phyloP scores from a whole-genome alignment of 495 filamentous ascomycete genomes.

The Elasticomyces elasticus region DNA sequence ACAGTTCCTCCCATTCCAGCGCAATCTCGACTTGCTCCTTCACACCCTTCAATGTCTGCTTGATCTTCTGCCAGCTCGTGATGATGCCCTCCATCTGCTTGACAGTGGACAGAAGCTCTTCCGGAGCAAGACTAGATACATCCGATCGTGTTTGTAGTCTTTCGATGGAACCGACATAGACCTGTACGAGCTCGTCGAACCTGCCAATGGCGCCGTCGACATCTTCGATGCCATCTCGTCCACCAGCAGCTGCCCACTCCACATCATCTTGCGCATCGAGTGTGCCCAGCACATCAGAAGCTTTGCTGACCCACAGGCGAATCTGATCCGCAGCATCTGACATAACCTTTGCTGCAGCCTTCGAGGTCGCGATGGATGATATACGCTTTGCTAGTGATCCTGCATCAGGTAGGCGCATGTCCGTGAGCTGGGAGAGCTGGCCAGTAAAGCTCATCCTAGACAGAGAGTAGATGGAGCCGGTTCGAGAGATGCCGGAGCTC shows the following conservation, averaged over 20 bases:
- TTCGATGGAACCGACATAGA: slow-evolving; percentile 86
- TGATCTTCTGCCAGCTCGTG: slow-evolving; percentile 73
- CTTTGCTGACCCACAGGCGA: slow-evolving; percentile 80
- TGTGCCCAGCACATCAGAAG: slow-evolving; percentile 71
- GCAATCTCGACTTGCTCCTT: slow-evolving; percentile 89
- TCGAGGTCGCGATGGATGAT: slow-evolving; percentile 68
- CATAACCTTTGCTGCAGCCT: slow-evolving; percentile 64
- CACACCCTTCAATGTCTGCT: slow-evolving; percentile 59
- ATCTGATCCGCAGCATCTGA: slow-evolving; percentile 82
- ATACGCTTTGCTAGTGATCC: slow-evolving; percentile 69
- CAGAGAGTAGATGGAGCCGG: slow-evolving; percentile 78
- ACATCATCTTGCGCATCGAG: slow-evolving; percentile 92
- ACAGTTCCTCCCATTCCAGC: slow-evolving; percentile 98
- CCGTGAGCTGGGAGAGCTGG: slow-evolving; percentile 78
- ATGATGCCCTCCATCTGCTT: slow-evolving; percentile 79
- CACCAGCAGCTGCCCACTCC: slow-evolving; percentile 91
- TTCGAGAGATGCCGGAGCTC: slow-evolving; percentile 39
- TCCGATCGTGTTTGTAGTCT: slow-evolving; percentile 73
- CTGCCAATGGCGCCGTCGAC: slow-evolving; percentile 76
- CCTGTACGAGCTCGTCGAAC: slow-evolving; percentile 77
- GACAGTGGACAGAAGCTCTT: slow-evolving; percentile 61
- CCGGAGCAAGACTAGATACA: slow-evolving; percentile 54
- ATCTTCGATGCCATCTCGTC: slow-evolving; percentile 77
- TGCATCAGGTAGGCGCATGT: slow-evolving; percentile 76
- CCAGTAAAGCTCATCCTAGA: slow-evolving; percentile 82